phyloP scores from a whole-genome alignment of 202 grass and related monocot species.

The Saccharum hybrid region DNA sequence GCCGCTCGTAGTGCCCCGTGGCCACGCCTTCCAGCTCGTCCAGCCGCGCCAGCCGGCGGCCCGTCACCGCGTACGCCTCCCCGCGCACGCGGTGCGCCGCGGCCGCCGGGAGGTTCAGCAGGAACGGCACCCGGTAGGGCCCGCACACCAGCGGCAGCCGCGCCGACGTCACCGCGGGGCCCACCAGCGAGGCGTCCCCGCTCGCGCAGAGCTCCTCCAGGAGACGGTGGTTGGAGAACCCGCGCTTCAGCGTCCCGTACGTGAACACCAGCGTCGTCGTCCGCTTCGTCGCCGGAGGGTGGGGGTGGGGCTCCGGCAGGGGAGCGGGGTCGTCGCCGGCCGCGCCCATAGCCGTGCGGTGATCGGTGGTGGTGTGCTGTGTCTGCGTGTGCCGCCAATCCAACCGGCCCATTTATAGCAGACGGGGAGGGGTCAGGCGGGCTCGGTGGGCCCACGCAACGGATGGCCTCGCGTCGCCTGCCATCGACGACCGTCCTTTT shows the following conservation, averaged over 20 bases:
- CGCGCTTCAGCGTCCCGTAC: slow-evolving; percentile 92
- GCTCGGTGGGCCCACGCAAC: no score
- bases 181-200: slow-evolving; percentile 66
- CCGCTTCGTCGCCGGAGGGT: neutral
- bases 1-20: slow-evolving; percentile 79
- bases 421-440: no score
- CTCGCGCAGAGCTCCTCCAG: slow-evolving; percentile 57
- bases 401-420: no score
- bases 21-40: slow-evolving; percentile 88
- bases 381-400: no score
- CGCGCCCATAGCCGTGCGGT: no score
- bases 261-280: slow-evolving; percentile 89
- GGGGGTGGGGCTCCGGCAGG: no score
- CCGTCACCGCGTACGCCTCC: slow-evolving; percentile 77
- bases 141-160: slow-evolving; percentile 80
- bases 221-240: slow-evolving; percentile 86
- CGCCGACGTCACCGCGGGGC: slow-evolving; percentile 49
- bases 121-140: slow-evolving; percentile 93
- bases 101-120: slow-evolving; percentile 60
- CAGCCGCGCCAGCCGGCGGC: slow-evolving; percentile 55
- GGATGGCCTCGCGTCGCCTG: no score
- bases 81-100: slow-evolving; percentile 57
- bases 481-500: no score
- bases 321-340: no score
- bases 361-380: no score